A percentile compares a stretch with the other conserved stretches of the same genome.
phyloP scores from a whole-genome alignment of 495 filamentous ascomycete genomes.

The Penicillium goetzii region DNA sequence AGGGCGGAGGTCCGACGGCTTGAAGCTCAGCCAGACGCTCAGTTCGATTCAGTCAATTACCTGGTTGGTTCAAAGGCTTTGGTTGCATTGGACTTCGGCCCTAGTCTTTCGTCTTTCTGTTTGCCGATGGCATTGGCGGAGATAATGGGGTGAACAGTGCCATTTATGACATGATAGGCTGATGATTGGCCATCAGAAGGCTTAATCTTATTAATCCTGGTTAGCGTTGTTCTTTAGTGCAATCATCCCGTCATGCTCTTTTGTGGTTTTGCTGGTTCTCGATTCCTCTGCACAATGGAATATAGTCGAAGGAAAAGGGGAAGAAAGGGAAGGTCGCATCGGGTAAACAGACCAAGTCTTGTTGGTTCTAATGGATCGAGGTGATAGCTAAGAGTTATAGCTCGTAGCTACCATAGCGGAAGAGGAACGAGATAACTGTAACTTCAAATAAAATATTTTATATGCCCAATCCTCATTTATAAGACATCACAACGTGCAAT shows the following conservation, averaged over 20 bases:
- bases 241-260: no score
- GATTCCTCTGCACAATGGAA: no score
- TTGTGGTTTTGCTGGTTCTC: no score
- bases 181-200: background rate
- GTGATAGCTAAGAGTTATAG: background rate
- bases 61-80: slow-evolving; percentile 12
- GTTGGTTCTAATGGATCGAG: background rate
- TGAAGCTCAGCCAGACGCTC: background rate
- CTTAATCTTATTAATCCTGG: background rate
- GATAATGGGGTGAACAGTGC: background rate
- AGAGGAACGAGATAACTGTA: background rate
- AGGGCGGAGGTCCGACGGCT: slow-evolving; percentile 27
- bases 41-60: background rate
- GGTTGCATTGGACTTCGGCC: slow-evolving; percentile 8
- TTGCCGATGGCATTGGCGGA: background rate
- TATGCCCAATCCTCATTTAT: background rate
- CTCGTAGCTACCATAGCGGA: background rate
- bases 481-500: background rate
- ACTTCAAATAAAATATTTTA: background rate
- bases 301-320: no score
- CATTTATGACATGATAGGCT: background rate
- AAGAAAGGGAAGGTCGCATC: background rate
- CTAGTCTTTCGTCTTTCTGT: background rate
- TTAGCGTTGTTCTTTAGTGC: background rate
- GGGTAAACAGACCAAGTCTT: background rate